Evolutionary conservation across 2,329 filamentous ascomycete species (phyloP).

Genomic region (Colletotrichum salicis): DNA sequence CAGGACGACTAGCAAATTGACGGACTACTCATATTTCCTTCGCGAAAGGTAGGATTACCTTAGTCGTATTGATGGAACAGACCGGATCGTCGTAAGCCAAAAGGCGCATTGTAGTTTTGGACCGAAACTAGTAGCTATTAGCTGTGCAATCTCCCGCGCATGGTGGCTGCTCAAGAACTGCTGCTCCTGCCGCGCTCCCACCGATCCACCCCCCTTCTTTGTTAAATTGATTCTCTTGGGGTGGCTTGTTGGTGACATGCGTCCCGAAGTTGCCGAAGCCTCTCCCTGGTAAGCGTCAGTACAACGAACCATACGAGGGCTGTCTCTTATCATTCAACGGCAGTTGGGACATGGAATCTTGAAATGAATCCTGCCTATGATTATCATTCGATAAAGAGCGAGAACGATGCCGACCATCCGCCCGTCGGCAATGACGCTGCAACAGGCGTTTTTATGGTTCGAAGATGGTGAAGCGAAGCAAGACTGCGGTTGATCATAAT

Average conservation of each 20-base stretch:
- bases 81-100: background rate
- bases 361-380: background rate
- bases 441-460: background rate
- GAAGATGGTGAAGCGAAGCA: background rate
- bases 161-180: background rate
- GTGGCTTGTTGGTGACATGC: background rate
- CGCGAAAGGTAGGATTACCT: background rate
- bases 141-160: background rate
- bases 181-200: no score
- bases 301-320: background rate
- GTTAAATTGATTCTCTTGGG: background rate
- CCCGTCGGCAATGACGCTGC: background rate
- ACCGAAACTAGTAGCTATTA: background rate
- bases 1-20: background rate
- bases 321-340: background rate
- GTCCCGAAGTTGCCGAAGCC: background rate
- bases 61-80: background rate
- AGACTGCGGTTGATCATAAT: background rate
- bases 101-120: background rate
- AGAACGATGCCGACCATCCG: background rate
- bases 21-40: background rate
- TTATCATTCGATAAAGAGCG: background rate
- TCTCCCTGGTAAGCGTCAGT: background rate
- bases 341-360: background rate
- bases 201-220: background rate